A percentile compares a stretch with the other conserved stretches of the same genome.
Conservation (phyloP, 306 rosid genomes). For the Malus sylvestris region DNA sequence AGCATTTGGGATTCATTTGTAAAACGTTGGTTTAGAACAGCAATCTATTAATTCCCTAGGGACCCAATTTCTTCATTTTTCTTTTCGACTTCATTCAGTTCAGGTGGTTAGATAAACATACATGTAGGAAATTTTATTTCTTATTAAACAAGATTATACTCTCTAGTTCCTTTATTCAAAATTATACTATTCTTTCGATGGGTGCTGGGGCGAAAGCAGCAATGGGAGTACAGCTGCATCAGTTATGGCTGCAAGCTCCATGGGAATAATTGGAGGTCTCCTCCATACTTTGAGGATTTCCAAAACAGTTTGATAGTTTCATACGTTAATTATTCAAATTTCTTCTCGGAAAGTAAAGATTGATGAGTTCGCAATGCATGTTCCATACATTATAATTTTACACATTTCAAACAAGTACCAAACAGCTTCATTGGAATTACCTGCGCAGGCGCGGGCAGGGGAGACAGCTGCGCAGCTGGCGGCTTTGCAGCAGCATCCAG, state of each 20-base stretch:
- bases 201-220: background rate
- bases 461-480: conserved; percentile 8
- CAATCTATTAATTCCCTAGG: background rate
- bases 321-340: background rate
- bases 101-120: background rate
- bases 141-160: background rate
- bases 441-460: background rate
- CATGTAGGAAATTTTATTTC: background rate
- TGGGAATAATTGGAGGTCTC: background rate
- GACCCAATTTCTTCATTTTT: background rate
- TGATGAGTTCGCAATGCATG: background rate
- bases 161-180: background rate
- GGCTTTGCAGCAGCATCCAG: conserved; percentile 32
- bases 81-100: background rate
- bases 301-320: background rate
- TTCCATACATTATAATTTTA: background rate
- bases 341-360: background rate
- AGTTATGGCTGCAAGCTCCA: background rate
- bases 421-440: background rate
- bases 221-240: background rate
- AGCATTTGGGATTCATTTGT: background rate
- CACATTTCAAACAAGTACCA: background rate
- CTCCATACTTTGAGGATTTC: background rate
- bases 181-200: background rate
- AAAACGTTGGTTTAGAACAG: background rate